Evolutionary conservation across 257 asterid species (phyloP).

Genomic region (Mitragyna speciosa): DNA sequence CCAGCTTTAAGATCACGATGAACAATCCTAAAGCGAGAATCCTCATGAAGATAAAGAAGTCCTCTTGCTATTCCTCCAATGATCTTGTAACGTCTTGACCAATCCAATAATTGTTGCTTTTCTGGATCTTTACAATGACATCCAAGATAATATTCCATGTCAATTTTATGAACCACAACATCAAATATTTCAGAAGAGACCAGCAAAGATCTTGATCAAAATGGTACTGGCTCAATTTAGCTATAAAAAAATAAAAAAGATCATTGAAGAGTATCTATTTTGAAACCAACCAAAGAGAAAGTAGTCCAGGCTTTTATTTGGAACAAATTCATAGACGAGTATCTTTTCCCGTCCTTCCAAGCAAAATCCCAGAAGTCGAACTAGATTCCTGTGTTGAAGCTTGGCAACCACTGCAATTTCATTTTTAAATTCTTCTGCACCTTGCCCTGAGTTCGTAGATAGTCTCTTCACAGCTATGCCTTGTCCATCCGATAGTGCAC

Average conservation of each 20-base stretch:
- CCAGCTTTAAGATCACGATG: no score
- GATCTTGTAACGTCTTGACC: conserved; percentile 21
- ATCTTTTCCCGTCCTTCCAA: conserved; percentile 27
- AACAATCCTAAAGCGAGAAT: conserved; percentile 13
- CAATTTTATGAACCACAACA: background rate
- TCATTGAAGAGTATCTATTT: background rate
- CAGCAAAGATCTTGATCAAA: no score
- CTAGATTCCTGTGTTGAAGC: conserved; percentile 33
- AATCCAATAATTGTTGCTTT: conserved; percentile 1
- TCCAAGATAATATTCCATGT: background rate
- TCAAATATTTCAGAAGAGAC: background rate
- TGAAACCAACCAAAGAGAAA: background rate
- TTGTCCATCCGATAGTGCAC: conserved; percentile 26
- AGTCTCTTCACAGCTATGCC: conserved; percentile 37
- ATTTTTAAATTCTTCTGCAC: conserved; percentile 28
- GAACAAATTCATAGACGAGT: conserved; percentile 24
- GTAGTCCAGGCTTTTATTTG: no score
- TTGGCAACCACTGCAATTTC: conserved; percentile 28
- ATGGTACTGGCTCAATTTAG: no score
- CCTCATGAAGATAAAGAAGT: conserved; percentile 32
- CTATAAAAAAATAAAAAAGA: no score
- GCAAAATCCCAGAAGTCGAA: conserved; percentile 30
- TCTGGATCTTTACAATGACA: conserved; percentile 3
- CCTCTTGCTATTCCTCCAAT: conserved; percentile 27
- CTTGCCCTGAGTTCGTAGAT: conserved; percentile 29